Evolutionary conservation across 2,329 filamentous ascomycete genomes (phyloP), one percentile per base, ranked within the genome.

Genomic region (Atkinsonella hypoxylon): DNA sequence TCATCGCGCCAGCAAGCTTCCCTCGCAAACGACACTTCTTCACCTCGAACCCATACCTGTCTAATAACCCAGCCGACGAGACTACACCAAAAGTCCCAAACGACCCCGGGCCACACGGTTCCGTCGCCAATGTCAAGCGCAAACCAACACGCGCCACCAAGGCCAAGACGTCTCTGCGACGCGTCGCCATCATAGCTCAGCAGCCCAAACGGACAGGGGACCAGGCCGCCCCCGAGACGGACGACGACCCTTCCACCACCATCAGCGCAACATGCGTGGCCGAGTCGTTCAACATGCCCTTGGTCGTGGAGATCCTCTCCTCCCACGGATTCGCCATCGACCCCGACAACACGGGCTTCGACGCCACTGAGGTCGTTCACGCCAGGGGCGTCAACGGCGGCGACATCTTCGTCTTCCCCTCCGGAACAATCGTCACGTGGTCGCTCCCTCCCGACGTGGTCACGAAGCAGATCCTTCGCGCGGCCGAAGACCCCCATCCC

Each of bases 381-480:
- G 81, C 79, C 7, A 71, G 78, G 48, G 74, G 74, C 9, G 72
- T 76, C 53, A 77, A 80, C 62, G 75, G 81, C 52, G 90, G 89
- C 34, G 93, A 98, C 68, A 81, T 97, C 47, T 97, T 97, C 63
- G 83, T 98, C 51, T 98, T 98, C 58, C 89, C 91, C 9, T 95
- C 90, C 0, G 93, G 93, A 11, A 95, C 90, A 12, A 78, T 97
- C 8, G 93, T 97, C 6, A 85, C 88, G 22, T 98, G 93, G 93
- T 87, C 87, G 5, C 75, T 96, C 1, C 83, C 88, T 1, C 79
- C 89, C 54, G 81, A 85, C 51, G 79, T 89, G 17, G 83, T 89
- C 15, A 86, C 86, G 9, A 79, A 78, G 51, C 82, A 85, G 32
- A 74, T 97, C 12, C 76, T 87, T 18, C 78, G 82, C 0, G 89